Base-by-base conservation (phyloP, 106 monocot genomes). In the Allium sativum region DNA sequence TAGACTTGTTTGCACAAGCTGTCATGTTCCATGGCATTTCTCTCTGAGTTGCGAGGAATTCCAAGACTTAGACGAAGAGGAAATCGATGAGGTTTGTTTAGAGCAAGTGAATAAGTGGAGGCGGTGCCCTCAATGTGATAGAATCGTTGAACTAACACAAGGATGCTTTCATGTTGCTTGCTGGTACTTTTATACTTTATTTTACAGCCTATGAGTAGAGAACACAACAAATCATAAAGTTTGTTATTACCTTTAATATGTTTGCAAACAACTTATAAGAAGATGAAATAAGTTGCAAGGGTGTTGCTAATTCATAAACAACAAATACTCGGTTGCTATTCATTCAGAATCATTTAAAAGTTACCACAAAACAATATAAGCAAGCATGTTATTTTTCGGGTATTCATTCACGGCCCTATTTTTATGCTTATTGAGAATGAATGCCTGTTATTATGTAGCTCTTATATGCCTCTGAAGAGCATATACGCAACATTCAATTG, bases 11-110 rank as follows among this genome's bases (percentile, higher is more conserved):
- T 93, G 93, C 57, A 12, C 81, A 31, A 72, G 68, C 40, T 93
- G 93, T 75, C 58, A 52, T 53, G 75, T 68, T 5, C 89, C 88
- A 48, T 93, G 85, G 88, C 93, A 93, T 62, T 50, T 66, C 18
- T 73, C 78, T 18, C 74, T 89, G 80, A 86, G 70, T 17, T 93
- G 93, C 45, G 77, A 79, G 65, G 93, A 93, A 56, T 93, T 77
- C 82, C 79, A 85, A 52, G 76, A 64, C 43, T 21, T 93, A 6
- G 41, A 70, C 40, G 52, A 21, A 45, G 79, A 79, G n/a, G 78
- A 77, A 45, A 79, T 74, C 65, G 73, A 79, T 47, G 45, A 11
- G 66, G 73, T 70, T 65, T 75, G 54, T 4, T 56, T 78, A 55
- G 84, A 66, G 47, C 76, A 71, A 54, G 65, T 58, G 65, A 76